These are phyloP conservation scores for Scheffersomyces amazonensis DNA, from an alignment of 805 yeast genomes.

Conservation along the genomic window DNA sequence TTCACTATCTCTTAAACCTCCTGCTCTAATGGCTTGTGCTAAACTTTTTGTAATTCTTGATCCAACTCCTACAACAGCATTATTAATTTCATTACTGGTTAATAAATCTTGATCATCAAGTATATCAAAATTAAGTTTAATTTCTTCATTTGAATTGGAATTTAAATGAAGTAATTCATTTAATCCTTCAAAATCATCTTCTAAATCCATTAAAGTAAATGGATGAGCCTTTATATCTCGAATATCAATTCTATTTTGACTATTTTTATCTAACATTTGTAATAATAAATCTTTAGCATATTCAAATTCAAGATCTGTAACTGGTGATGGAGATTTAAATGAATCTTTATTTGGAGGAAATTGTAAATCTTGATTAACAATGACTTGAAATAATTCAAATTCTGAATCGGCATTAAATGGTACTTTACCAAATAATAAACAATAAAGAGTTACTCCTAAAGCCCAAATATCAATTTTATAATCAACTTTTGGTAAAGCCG, in stretches of 20 bases:
- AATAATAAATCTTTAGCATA: slow-evolving; percentile 57
- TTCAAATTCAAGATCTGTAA: slow-evolving; percentile 41
- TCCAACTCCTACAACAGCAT: slow-evolving; percentile 83
- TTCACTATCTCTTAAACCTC: slow-evolving; percentile 20
- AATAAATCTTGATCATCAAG: slow-evolving; percentile 49
- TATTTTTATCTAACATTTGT: slow-evolving; percentile 67
- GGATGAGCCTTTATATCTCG: slow-evolving; percentile 74
- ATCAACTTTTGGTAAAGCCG: slow-evolving; percentile 53
- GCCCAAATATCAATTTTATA: slow-evolving; percentile 97
- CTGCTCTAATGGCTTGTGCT: slow-evolving; percentile 37
- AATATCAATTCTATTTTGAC: slow-evolving; percentile 64
- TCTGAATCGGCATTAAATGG: slow-evolving; percentile 90
- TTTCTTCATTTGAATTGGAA: slow-evolving; percentile 5
- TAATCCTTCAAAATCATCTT: slow-evolving; percentile 30
- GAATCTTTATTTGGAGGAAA: slow-evolving; percentile 47
- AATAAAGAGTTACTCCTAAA: slow-evolving; percentile 85
- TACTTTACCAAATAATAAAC: slow-evolving; percentile 80
- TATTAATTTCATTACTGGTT: slow-evolving; percentile 63
- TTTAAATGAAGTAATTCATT: slow-evolving; percentile 37
- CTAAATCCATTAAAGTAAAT: slow-evolving; percentile 47
- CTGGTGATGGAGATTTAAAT: slow-evolving; percentile 38
- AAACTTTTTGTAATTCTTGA: slow-evolving; percentile 54
- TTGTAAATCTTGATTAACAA: slow-evolving; percentile 56
- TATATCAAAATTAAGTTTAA: slow-evolving; percentile 11
- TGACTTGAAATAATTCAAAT: slow-evolving; percentile 79